Conservation (phyloP, 1,284 basidiomycete genomes). For the Moesziomyces sp. region DNA sequence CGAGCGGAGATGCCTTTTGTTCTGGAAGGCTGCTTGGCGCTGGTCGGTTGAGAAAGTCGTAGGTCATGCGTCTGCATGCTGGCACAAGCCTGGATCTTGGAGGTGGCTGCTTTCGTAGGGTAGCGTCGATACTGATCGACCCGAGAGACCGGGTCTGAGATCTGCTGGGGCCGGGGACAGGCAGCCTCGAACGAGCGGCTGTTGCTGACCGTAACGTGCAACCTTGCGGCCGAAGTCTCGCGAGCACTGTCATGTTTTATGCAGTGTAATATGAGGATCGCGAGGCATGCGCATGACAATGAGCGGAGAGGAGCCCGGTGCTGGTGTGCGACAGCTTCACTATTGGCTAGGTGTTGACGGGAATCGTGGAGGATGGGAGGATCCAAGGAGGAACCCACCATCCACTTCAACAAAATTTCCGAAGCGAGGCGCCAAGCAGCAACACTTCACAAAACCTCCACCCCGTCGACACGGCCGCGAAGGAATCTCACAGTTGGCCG, state of each 20-base stretch:
- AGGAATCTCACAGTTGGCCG: no score
- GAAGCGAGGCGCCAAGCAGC: no score
- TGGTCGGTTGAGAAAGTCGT: conserved; percentile 10
- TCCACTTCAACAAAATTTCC: no score
- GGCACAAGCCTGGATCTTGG: neutral
- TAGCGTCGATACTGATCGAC: neutral
- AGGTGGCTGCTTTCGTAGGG: neutral
- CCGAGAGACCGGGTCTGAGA: neutral
- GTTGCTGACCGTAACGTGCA: conserved; percentile 6
- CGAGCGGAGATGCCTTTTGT: conserved; percentile 24
- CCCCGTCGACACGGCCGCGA: no score
- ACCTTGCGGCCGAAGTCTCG: conserved; percentile 5
- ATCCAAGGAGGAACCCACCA: no score
- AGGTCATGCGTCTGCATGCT: conserved; percentile 7
- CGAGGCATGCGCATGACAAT: neutral
- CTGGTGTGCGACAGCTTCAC: no score
- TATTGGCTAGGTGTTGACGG: no score
- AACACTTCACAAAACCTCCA: no score
- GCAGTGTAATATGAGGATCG: neutral
- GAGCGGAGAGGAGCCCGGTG: no score
- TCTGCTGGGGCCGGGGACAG: neutral
- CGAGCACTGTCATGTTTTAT: conserved; percentile 12
- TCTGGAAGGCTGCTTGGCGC: conserved; percentile 2
- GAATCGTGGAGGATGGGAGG: no score
- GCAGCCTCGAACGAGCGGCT: conserved; percentile 3